A percentile compares a stretch with the other conserved stretches of the same genome.
phyloP scores from a whole-genome alignment of 2,329 filamentous ascomycete genomes.

The Metarhizium sp. region DNA sequence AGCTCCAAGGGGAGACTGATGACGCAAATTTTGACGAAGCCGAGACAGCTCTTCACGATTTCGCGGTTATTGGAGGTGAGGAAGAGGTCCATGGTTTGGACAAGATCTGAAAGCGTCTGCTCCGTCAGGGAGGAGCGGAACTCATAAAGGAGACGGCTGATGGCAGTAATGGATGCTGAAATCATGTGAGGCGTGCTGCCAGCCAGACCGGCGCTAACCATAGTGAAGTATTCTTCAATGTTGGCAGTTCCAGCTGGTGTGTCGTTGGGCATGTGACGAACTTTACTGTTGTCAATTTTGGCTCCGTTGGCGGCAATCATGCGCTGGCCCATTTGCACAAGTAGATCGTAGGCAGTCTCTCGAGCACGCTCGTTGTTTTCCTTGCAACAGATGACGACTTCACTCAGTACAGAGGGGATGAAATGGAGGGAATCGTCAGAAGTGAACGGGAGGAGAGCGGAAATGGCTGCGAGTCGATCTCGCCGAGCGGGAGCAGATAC shows the following conservation, averaged over 20 bases:
- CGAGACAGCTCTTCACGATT: constrained; percentile 87
- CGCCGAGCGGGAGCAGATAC: constrained; percentile 78
- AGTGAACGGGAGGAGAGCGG: constrained; percentile 70
- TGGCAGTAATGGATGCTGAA: constrained; percentile 88
- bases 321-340: constrained; percentile 79
- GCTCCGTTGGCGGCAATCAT: constrained; percentile 59
- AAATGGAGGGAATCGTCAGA: constrained; percentile 78
- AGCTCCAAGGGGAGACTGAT: constrained; percentile 74
- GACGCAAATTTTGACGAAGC: constrained; percentile 93
- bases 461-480: constrained; percentile 76
- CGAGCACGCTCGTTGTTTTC: constrained; percentile 95
- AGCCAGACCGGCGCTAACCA: constrained; percentile 92
- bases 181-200: constrained; percentile 95
- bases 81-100: constrained; percentile 94
- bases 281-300: constrained; percentile 74
- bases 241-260: constrained; percentile 69
- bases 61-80: constrained; percentile 93
- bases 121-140: constrained; percentile 64
- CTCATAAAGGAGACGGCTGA: constrained; percentile 88
- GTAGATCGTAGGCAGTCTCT: constrained; percentile 78
- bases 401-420: constrained; percentile 81
- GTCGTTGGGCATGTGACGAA: constrained; percentile 76
- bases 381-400: constrained; percentile 94
- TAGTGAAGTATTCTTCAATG: constrained; percentile 94
- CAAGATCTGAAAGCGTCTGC: constrained; percentile 69